Percentiles rank a stretch among this genome's conserved stretches.
phyloP scores from a whole-genome alignment of 345 rosid species.

The Melaleuca alternifolia region DNA sequence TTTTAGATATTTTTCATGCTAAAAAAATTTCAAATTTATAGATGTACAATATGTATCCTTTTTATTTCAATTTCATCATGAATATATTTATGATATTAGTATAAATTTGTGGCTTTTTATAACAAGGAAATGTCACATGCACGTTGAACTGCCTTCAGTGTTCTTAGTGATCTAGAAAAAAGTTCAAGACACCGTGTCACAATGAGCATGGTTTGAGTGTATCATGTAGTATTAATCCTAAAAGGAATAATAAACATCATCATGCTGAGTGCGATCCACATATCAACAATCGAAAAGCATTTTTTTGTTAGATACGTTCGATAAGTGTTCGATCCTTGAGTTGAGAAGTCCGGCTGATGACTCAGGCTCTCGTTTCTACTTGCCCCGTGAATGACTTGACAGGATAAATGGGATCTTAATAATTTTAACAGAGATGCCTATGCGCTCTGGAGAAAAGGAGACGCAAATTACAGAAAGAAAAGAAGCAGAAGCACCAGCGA shows the following conservation, averaged over 20 bases:
- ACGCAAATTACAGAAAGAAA: not conserved
- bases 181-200: too few species aligned
- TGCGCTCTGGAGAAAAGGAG: not conserved
- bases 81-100: too few species aligned
- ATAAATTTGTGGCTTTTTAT: too few species aligned
- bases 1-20: too few species aligned
- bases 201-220: too few species aligned
- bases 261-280: not conserved
- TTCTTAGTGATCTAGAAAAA: too few species aligned
- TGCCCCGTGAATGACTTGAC: not conserved
- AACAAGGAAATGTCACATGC: too few species aligned
- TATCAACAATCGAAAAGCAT: not conserved
- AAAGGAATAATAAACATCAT: not conserved
- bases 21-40: too few species aligned
- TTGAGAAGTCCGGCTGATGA: not conserved
- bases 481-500: not conserved
- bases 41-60: too few species aligned
- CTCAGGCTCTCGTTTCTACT: not conserved
- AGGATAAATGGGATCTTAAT: not conserved
- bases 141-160: too few species aligned
- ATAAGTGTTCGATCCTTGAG: rapidly evolving
- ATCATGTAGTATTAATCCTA: too few species aligned
- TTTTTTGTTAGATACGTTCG: rapidly evolving
- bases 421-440: not conserved
- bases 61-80: too few species aligned